Evolutionary conservation across 352 stramenopile genomes (phyloP).

Genomic region (Elongisporangium senticosum): DNA sequence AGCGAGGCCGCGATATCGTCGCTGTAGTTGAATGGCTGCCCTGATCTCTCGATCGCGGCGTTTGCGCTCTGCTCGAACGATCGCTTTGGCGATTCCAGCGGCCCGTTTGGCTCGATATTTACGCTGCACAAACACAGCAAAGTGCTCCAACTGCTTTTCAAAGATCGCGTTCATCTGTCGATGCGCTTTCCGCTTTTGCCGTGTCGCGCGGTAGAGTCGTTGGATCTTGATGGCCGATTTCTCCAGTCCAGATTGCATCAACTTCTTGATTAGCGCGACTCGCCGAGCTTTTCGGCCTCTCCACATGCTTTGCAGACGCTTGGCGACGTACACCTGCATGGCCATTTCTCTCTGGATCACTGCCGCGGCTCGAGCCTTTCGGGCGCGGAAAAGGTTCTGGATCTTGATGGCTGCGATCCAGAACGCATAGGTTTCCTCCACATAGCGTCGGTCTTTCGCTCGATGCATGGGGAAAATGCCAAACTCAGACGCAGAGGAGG

Average conservation of each 20-base stretch:
- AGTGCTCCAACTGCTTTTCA: conserved; percentile 40
- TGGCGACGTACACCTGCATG: conserved; percentile 31
- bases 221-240: conserved; percentile 62
- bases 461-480: conserved; percentile 66
- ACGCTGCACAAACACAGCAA: conserved; percentile 45
- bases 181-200: conserved; percentile 19
- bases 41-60: conserved; percentile 25
- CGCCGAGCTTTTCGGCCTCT: conserved; percentile 41
- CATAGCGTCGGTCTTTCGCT: conserved; percentile 56
- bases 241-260: conserved; percentile 40
- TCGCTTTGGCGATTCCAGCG: conserved; percentile 26
- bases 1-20: conserved; percentile 37
- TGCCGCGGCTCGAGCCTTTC: conserved; percentile 27
- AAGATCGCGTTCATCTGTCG: conserved; percentile 31
- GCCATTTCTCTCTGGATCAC: conserved; percentile 30
- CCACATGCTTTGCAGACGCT: conserved; percentile 64
- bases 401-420: conserved; percentile 59
- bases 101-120: conserved; percentile 50
- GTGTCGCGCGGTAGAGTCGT: conserved; percentile 46
- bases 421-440: conserved; percentile 46
- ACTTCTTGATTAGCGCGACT: conserved; percentile 34
- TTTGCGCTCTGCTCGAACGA: conserved; percentile 22
- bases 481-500: conserved; percentile 20
- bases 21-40: conserved; percentile 49
- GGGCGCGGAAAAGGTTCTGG: conserved; percentile 61